These are phyloP conservation scores for Penicillium paxilli DNA, from an alignment of 495 filamentous ascomycete genomes.

Conservation along the genomic window DNA sequence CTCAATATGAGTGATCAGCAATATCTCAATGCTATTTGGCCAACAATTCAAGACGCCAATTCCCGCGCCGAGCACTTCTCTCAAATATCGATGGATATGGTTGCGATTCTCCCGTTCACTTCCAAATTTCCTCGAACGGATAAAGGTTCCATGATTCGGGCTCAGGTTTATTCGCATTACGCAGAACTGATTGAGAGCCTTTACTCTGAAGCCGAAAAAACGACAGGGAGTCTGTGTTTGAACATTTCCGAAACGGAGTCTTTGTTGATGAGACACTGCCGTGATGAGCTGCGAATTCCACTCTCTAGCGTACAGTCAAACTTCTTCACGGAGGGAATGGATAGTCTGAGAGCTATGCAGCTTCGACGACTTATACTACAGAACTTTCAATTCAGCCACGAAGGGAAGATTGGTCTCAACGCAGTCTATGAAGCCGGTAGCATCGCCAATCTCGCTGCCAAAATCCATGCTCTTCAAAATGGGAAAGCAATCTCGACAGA, in stretches of 20 bases:
- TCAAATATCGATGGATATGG: slow-evolving; percentile 55
- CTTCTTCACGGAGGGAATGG: slow-evolving; percentile 58
- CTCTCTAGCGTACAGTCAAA: slow-evolving; percentile 42
- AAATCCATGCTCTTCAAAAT: slow-evolving; percentile 44
- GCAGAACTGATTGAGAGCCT: slow-evolving; percentile 46
- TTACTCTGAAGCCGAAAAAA: slow-evolving; percentile 40
- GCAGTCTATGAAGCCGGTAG: slow-evolving; percentile 54
- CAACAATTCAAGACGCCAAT: slow-evolving; percentile 51
- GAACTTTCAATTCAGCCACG: slow-evolving; percentile 38
- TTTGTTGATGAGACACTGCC: slow-evolving; percentile 42
- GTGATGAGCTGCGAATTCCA: slow-evolving; percentile 38
- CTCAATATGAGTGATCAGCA: slow-evolving; percentile 34
- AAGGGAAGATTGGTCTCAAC: slow-evolving; percentile 35
- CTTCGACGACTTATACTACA: slow-evolving; percentile 51
- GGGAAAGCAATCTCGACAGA: slow-evolving; percentile 19
- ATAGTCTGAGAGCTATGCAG: slow-evolving; percentile 62
- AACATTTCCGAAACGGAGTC: slow-evolving; percentile 36
- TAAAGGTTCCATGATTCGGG: slow-evolving; percentile 57
- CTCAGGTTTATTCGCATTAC: slow-evolving; percentile 51
- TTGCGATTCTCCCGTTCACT: slow-evolving; percentile 41
- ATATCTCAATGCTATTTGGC: slow-evolving; percentile 48
- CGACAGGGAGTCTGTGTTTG: slow-evolving; percentile 33
- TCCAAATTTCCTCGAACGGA: slow-evolving; percentile 52
- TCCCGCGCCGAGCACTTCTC: slow-evolving; percentile 52
- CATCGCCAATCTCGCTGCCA: slow-evolving; percentile 42